Conservation (phyloP, 371 early-diverging fungal genomes). For the Fennellomyces sp. region DNA sequence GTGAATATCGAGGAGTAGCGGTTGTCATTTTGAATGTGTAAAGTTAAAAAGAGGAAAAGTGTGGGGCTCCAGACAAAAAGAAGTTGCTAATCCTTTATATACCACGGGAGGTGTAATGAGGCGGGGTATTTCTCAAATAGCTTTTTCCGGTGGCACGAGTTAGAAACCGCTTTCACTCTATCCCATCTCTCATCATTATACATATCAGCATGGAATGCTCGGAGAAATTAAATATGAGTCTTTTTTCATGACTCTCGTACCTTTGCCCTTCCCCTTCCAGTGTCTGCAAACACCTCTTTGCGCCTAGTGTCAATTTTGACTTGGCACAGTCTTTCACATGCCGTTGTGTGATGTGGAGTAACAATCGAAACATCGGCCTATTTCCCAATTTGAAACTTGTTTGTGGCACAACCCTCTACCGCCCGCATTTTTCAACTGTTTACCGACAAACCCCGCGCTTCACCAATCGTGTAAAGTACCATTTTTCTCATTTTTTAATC, state of each 20-base stretch:
- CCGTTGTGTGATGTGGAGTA: constrained; percentile 1
- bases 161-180: not conserved
- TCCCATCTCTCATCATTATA: not conserved
- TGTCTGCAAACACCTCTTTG: too few relatives aligned
- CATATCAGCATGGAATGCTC: not conserved
- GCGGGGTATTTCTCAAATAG: constrained; percentile 1
- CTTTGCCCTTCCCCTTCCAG: too few relatives aligned
- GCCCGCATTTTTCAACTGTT: constrained; percentile 7
- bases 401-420: not conserved
- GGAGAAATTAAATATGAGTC: not conserved
- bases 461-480: not conserved
- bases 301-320: not conserved
- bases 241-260: too few relatives aligned
- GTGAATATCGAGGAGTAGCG: not conserved
- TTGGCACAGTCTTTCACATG: constrained; percentile 3
- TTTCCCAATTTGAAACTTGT: constrained; percentile 6
- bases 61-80: not conserved
- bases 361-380: constrained; percentile 2
- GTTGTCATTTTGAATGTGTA: not conserved
- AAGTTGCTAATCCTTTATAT: not conserved
- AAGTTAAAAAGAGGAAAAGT: not conserved
- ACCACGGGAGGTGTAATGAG: not conserved
- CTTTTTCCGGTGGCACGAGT: not conserved
- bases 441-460: constrained; percentile 4
- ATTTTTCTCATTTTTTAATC: not conserved